Evolutionary conservation across 441 rosid species (phyloP).

Genomic region (Erodium moschatum): DNA sequence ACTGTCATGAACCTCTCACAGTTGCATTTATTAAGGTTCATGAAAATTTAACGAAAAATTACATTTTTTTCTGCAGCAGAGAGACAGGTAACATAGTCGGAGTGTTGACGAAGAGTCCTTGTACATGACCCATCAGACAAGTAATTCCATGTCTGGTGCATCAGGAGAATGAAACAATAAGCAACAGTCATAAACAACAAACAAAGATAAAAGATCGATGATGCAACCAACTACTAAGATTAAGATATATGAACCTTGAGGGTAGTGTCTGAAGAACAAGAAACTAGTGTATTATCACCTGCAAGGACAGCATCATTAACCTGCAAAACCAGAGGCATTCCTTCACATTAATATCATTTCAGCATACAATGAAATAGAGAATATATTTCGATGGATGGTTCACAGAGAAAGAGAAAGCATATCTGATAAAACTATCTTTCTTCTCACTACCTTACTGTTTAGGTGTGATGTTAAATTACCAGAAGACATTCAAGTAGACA

Average conservation of each 20-base stretch:
- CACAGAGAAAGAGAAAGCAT: too few species aligned
- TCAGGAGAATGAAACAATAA: not conserved
- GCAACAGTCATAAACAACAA: constrained; percentile 10
- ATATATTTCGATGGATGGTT: not conserved
- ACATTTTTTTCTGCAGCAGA: constrained; percentile 89
- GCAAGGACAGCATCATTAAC: constrained; percentile 85
- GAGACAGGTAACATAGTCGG: constrained; percentile 95
- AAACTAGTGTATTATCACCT: constrained; percentile 79
- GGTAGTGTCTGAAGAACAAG: constrained; percentile 95
- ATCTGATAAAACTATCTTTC: too few species aligned
- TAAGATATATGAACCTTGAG: constrained; percentile 55
- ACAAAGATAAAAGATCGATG: constrained; percentile 17
- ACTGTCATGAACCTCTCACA: constrained; percentile 23
- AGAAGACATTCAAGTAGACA: not conserved
- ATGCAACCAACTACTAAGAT: constrained; percentile 8
- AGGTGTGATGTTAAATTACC: too few species aligned
- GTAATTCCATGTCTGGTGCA: constrained; percentile 76
- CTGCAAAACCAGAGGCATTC: constrained; percentile 33
- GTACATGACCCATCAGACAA: constrained; percentile 77
- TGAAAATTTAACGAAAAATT: constrained; percentile 34
- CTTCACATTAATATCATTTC: not conserved
- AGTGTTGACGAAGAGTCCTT: constrained; percentile 84
- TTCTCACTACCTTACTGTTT: too few species aligned
- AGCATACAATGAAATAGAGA: not conserved
- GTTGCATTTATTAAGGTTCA: constrained; percentile 23